Base-by-base conservation (phyloP, 1,284 basidiomycete species). In the Porodaedalea pini region DNA sequence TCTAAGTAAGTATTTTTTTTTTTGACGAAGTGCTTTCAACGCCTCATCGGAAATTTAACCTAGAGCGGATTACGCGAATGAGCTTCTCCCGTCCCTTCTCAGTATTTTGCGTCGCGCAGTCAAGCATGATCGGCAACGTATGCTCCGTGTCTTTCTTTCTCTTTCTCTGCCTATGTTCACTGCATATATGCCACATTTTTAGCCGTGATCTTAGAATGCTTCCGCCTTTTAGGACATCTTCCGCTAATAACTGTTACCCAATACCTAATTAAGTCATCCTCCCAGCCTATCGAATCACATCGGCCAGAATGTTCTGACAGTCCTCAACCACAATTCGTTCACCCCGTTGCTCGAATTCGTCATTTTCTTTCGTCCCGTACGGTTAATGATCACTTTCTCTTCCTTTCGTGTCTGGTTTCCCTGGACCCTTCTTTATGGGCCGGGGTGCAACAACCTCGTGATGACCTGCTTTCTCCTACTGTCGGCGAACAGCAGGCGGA, bases 381-480 rank as follows among this genome's bases (percentile, higher is more conserved):
- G 44, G 72, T 77, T 0, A 86, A 87, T 62, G 80, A 86, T 43
- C 71, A 81, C 54, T 84, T 84, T 68, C 63, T 85, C 11, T 88
- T 89, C 62, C 65, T 91, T 8, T 73, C 75, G 1, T 90, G 86
- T 62, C 67, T 91, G 44, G 72, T 77, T 34, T 79, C 75, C 44
- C 61, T 90, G 10, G 77, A 84, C 62, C 76, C 81, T 3, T 67
- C 66, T 23, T 62, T 82, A 32, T 91, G 88, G 88, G 83, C 86
- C 4, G 88, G 88, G 7, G 32, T 34, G 25, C 7, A 8, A 34
- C 51, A 49, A 52, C n/a, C 40, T 2, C 2, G 40, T 4, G 37
- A 37, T 31, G 29, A 39, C 10, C 31, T 47, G 29, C 15, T 47
- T 2, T 2, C 8, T 4, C 5, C 45, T 13, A 25, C 13, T 13